Base-by-base conservation (phyloP, 495 filamentous ascomycete genomes). In the Cetradonia linearis region DNA sequence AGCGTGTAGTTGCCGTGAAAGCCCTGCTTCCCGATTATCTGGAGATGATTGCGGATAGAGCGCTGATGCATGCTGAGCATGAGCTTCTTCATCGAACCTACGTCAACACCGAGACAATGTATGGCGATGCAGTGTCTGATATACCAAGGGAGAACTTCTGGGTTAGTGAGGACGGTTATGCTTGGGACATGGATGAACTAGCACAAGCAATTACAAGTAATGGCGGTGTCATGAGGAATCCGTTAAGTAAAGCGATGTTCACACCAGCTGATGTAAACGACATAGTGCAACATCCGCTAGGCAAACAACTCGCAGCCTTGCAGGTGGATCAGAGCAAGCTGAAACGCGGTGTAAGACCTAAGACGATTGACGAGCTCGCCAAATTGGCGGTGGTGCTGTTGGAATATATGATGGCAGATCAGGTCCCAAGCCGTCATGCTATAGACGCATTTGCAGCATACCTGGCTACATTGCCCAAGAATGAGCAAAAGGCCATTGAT, bases 171-270 rank as follows among this genome's bases (percentile, higher is more conserved):
- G 72, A 72, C 23, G 63, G 69, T 16, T 77, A 78, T 58, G 70
- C 74, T 3, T 74, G 76, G 70, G 74, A 75, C 60, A 72, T 73
- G 67, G 62, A 60, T 31, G 70, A 72, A 53, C 52, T 74, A 2
- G 73, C 70, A 23, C 67, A 68, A 42, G 59, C 66, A 33, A 63
- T 66, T 42, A 57, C 40, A 34, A 61, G 42, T 38, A 58, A 60
- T 55, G 28, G 49, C 18, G 67, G 63, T 40, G 58, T 70, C 23
- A 66, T 73, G 69, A 65, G 72, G 20, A 71, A 73, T 57, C 72
- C 71, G 10, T 60, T 74, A 13, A 69, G 65, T 55, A 62, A 59
- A 31, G 50, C 67, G 28, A 64, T 73, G 58, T 74, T 74, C 50
- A 63, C 69, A 1, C 30, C 42, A n/a, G 58, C 52, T 23, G 71